Conservation (phyloP, 1,284 basidiomycete genomes). For the Omphalotus olearius region DNA sequence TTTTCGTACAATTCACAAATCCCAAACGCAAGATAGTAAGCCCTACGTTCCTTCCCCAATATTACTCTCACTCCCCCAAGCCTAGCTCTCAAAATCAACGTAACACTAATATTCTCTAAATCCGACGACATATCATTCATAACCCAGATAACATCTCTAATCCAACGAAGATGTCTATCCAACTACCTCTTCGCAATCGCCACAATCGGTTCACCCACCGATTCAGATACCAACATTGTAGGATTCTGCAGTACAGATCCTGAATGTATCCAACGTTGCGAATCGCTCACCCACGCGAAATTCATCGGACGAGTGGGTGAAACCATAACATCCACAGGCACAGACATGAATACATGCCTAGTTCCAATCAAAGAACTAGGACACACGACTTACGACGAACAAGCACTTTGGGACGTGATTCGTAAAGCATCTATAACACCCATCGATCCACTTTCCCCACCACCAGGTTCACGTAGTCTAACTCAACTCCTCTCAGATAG, state of each 20-base stretch:
- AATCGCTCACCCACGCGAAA: slow-evolving; percentile 58
- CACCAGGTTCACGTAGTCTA: slow-evolving; percentile 57
- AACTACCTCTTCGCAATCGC: slow-evolving; percentile 56
- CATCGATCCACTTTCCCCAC: slow-evolving; percentile 57
- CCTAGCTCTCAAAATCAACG: slow-evolving; percentile 46
- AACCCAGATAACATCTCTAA: slow-evolving; percentile 41
- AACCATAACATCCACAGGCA: slow-evolving; percentile 31
- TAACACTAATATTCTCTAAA: slow-evolving; percentile 53
- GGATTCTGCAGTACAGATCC: slow-evolving; percentile 53
- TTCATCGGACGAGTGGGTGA: slow-evolving; percentile 52
- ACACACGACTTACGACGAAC: slow-evolving; percentile 47
- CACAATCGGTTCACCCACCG: slow-evolving; percentile 33
- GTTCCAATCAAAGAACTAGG: slow-evolving; percentile 49
- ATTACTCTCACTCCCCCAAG: not conserved
- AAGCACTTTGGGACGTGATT: slow-evolving; percentile 61
- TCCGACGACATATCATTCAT: slow-evolving; percentile 51
- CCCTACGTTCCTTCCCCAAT: not conserved
- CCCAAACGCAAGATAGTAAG: slow-evolving; percentile 40
- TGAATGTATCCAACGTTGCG: slow-evolving; percentile 55
- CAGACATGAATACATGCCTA: slow-evolving; percentile 35
- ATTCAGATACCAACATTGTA: slow-evolving; percentile 37
- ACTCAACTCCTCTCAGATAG: slow-evolving; percentile 50
- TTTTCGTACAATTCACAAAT: slow-evolving; percentile 46
- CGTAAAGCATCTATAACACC: slow-evolving; percentile 52
- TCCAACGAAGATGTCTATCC: slow-evolving; percentile 30